A percentile compares a stretch with the other conserved stretches of the same genome.
These are phyloP conservation scores for Groenewaldozyma sp. DNA, from an alignment of 1,139 yeast species.

Conservation along the genomic window DNA sequence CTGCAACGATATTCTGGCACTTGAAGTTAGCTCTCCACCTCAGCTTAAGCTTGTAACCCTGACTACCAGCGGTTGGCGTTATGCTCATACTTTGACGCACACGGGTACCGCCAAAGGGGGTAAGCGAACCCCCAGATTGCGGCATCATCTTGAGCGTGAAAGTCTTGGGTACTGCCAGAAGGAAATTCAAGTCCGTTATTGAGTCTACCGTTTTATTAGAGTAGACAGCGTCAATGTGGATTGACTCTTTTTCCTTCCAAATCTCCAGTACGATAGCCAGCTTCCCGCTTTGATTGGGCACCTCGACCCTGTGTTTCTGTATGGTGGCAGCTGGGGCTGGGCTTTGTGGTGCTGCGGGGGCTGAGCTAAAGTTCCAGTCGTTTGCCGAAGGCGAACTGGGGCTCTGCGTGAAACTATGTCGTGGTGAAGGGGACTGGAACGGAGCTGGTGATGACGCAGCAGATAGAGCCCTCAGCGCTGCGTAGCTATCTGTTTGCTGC, in stretches of 20 bases:
- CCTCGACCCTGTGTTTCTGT: slow-evolving; percentile 6
- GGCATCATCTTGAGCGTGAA: slow-evolving; percentile 59
- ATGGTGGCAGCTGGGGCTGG: not conserved
- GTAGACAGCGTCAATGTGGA: slow-evolving; percentile 39
- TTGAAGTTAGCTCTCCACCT: slow-evolving; percentile 71
- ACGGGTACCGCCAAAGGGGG: slow-evolving; percentile 44
- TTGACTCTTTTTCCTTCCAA: slow-evolving; percentile 31
- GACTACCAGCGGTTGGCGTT: slow-evolving; percentile 34
- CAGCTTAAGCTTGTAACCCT: slow-evolving; percentile 40
- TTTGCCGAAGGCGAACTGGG: not conserved
- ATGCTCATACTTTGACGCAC: slow-evolving; percentile 54
- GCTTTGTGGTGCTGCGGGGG: not conserved
- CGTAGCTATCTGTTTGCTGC: slow-evolving; percentile 7
- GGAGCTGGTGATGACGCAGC: slow-evolving; percentile 4
- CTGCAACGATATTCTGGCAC: slow-evolving; percentile 26
- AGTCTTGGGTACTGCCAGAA: slow-evolving; percentile 75
- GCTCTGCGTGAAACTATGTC: not conserved
- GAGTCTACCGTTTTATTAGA: slow-evolving; percentile 36
- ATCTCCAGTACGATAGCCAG: slow-evolving; percentile 44
- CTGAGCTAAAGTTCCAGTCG: slow-evolving; percentile 8
- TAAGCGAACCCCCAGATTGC: slow-evolving; percentile 51
- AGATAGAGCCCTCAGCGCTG: slow-evolving; percentile 8
- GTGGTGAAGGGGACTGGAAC: slow-evolving; percentile 4
- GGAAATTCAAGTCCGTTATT: slow-evolving; percentile 49
- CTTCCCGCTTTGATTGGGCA: slow-evolving; percentile 28